Conservation (phyloP, 2,329 filamentous ascomycete species). For the Claviceps pazoutovae region DNA sequence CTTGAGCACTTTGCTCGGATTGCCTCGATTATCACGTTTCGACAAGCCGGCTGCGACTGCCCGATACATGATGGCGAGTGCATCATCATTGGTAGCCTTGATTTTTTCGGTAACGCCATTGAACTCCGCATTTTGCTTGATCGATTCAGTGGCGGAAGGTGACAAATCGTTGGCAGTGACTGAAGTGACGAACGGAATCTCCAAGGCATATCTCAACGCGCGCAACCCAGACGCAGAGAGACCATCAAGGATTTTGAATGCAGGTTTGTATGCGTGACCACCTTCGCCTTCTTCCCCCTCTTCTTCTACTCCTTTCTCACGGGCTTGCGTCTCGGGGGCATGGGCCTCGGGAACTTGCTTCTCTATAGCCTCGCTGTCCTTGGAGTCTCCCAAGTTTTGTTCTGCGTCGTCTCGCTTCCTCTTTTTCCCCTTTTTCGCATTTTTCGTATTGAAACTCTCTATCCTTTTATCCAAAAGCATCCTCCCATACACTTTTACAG, state of each 20-base stretch:
- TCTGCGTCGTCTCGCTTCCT: conserved; percentile 29
- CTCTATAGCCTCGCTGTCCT: background rate
- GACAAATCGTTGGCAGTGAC: conserved; percentile 87
- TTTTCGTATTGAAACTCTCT: conserved; percentile 21
- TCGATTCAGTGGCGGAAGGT: conserved; percentile 60
- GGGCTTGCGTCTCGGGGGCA: conserved; percentile 5
- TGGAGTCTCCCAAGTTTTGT: background rate
- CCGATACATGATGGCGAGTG: conserved; percentile 81
- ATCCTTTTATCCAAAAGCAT: conserved; percentile 37
- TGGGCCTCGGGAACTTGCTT: background rate
- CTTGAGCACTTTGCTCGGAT: conserved; percentile 29
- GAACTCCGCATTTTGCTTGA: conserved; percentile 71
- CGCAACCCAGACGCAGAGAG: conserved; percentile 87
- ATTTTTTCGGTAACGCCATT: conserved; percentile 64
- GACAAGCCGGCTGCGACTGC: conserved; percentile 41
- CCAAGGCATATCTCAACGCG: conserved; percentile 79
- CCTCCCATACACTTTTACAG: conserved; percentile 79
- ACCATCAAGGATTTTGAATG: conserved; percentile 83
- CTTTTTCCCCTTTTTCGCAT: conserved; percentile 30
- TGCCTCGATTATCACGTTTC: conserved; percentile 24
- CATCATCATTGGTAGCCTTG: conserved; percentile 63
- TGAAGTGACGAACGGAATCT: conserved; percentile 70
- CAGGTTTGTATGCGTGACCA: conserved; percentile 21
- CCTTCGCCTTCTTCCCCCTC: conserved; percentile 7
- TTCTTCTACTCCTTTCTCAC: background rate